Evolutionary conservation across 192 early-diverging fungal genomes (phyloP), one percentile per base, ranked within the genome.

Genomic region (Martensiomyces pterosporus): DNA sequence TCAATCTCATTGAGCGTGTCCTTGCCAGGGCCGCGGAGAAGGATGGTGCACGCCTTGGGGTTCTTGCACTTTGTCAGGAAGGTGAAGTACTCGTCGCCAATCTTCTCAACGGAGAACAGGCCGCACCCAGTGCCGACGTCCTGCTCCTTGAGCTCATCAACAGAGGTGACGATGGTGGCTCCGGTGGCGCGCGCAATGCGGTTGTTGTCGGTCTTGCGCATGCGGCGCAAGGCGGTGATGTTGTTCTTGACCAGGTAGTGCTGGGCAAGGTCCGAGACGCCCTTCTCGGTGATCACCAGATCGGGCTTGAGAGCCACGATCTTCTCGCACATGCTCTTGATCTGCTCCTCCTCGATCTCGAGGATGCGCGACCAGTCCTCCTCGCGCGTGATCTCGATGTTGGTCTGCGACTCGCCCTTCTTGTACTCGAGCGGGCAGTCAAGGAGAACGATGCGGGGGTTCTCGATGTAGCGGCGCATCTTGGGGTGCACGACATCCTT

Each of bases 381-480:
- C 64, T 99, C 97, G 71, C 95, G 91, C 49, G 87, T 87, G 45
- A 99, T 90, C 74, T 99, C 97, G 60, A 97, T 93, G 63, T 94
- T 90, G 23, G 97, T 99, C 77, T 99, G 97, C 33, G 92, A 97
- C 76, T 97, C 97, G 47, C 97, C 97, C 84, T 99, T 99, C 79
- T 99, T 99, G 87, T 99, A 99, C 72, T 98, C 97, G 39, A 99
- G 81, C 22, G 94, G 94, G 75, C 97, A 99, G 81, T 99, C 97
- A 41, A 99, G 78, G 35, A 99, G 78, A 12, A 99, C 80, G 48
- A 99, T 83, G 42, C 94, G 85, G 16, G 97, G 97, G 66, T 99
- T 97, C 64, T 93, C 89, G 49, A 99, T 97, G 40, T 76, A 75
- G 43, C 97, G 84, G 57, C 94, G 87, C 90, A 91, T 90, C 74